Evolutionary conservation across 441 rosid species (phyloP), one percentile per base, ranked within the genome.

Genomic region (Bocquillonia castaneifolia): DNA sequence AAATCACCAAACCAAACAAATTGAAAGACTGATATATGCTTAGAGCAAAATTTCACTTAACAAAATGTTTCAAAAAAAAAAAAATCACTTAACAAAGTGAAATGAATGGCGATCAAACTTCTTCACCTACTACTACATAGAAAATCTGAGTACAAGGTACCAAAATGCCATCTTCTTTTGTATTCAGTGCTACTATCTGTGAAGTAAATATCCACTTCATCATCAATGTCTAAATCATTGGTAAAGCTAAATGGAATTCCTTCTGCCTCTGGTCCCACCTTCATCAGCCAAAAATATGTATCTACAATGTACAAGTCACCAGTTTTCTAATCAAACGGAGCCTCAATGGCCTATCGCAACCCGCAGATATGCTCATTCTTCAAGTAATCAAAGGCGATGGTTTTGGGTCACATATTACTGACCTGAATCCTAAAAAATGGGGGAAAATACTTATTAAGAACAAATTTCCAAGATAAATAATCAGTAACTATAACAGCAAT

Each of bases 301-400:
- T 93, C 98, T 18, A 93, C 97, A 15, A 93, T 91, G 78, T 85
- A 91, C 56, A 93, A 84, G 75, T 89, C 95, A 2, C 98, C 95
- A 0, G 82, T 85, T 73, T 76, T 84, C 82, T 84, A 88, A 62
- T 88, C 78, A 70, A 93, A 91, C 91, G 89, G 23, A 93, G 90
- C 47, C 98, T 97, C 57, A 91, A 72, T 61, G 97, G 97, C 72
- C 97, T 84, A 51, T 97, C 98, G 47, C 98, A 93, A 52, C 88
- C 98, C 98, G 47, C 98, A 93, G 55, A 89, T 85, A 77, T 93
- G 97, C 72, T 93, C 98, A 69, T 88, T 85, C 81, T 78, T 83
- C 82, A 84, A 65, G 80, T 93, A 91, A 73, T 78, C 74, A 69
- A 13, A 60, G 84, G 74, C 5, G 87, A 88, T 22, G 90, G 84